Base-by-base conservation (phyloP, 345 rosid genomes). In the Theobroma cacao region DNA sequence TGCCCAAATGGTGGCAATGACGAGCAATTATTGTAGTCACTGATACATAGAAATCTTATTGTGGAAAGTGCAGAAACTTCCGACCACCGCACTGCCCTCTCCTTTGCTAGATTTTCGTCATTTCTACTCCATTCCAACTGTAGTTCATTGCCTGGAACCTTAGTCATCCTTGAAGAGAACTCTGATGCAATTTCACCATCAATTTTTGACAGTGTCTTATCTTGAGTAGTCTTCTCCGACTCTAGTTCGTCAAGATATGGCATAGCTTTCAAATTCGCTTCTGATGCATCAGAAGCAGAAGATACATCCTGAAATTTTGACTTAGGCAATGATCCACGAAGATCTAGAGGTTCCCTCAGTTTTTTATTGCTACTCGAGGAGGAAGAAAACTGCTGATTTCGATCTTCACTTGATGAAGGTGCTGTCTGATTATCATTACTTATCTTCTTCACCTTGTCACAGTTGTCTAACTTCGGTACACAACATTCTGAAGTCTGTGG, bases 1-100 rank as follows among this genome's bases (percentile, higher is more conserved):
- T 78, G 77, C 66, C 85, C 85, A 34, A 82, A 74, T n/a, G 82
- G 56, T 50, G 56, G 56, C 56, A 50, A 50, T 1, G 22, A 50
- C 56, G 56, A 17, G 56, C 7, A 50, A 50, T 50, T 50, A 4
- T 50, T 50, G 56, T 17, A 17, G 56, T 50, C 56, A 50, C 56
- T 50, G 8, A 50, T 1, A 50, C 7, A 50, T 4, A 50, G 56
- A 17, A 17, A 4, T 5, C 22, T 50, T 50, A 50, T 17, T 0
- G 17, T 3, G 22, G 7, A 50, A 7, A 50, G 5, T 18, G 22
- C 0, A 50, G 56, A 50, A 50, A 1, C 20, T 50, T 17, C 56
- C n/a, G 18, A 50, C 56, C 6, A 17, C 4, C 5, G 18, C 5
- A 15, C 7, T 15, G 55, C 55, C 17, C 55, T 4, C 55, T 50